phyloP scores from a whole-genome alignment of 495 filamentous ascomycete species.

The Elasticomyces elasticus region DNA sequence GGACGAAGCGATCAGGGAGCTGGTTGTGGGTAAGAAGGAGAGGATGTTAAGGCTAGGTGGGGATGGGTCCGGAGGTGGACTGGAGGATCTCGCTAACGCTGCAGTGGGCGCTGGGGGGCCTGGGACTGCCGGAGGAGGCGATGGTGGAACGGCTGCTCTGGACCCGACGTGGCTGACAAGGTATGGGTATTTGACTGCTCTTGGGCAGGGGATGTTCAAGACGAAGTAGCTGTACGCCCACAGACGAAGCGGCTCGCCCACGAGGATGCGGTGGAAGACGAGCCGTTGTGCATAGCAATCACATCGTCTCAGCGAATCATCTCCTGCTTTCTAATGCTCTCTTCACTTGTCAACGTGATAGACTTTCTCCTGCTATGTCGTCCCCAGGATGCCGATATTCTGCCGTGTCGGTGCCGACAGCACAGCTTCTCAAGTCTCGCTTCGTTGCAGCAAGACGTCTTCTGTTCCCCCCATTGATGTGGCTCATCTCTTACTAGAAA shows the following conservation, averaged over 20 bases:
- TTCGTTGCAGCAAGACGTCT: too few species aligned
- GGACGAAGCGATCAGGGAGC: slow-evolving; percentile 39
- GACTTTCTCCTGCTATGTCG: too few species aligned
- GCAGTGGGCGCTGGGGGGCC: slow-evolving; percentile 8
- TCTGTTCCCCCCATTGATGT: neutral
- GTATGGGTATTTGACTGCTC: slow-evolving; percentile 22
- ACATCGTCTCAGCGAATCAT: too few species aligned
- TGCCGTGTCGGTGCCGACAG: neutral
- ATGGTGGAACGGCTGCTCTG: neutral
- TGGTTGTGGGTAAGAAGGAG: slow-evolving; percentile 34
- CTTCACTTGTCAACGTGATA: too few species aligned
- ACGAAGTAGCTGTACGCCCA: slow-evolving; percentile 6
- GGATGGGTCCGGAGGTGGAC: neutral
- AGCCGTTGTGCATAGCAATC: too few species aligned
- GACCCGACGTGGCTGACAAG: slow-evolving; percentile 21
- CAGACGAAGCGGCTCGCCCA: too few species aligned
- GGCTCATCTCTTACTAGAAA: neutral
- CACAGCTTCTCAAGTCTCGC: too few species aligned
- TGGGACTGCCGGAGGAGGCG: neutral
- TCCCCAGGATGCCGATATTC: neutral
- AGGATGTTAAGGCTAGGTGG: slow-evolving; percentile 20
- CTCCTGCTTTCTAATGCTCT: too few species aligned
- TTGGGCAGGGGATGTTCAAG: slow-evolving; percentile 20
- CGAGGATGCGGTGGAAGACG: too few species aligned
- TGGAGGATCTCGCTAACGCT: slow-evolving; percentile 13